Conservation (phyloP, 2,329 filamentous ascomycete species). For the Diaporthe sp. region DNA sequence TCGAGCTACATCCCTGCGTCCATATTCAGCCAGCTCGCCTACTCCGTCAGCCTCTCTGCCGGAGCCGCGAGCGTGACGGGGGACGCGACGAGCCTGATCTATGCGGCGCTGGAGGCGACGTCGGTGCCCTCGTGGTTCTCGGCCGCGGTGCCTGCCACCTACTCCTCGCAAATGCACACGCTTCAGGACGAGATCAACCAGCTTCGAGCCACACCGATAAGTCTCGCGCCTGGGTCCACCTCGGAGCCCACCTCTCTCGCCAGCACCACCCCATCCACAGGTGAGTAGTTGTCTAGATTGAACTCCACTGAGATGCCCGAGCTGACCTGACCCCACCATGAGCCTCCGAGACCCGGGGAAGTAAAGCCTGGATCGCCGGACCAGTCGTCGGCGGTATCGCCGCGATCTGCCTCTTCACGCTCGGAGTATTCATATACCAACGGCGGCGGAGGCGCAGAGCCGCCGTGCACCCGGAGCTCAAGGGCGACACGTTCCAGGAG, state of each 20-base stretch:
- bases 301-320: not conserved
- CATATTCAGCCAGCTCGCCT: not conserved
- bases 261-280: not conserved
- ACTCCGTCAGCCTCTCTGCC: not conserved
- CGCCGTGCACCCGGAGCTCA: not conserved
- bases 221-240: not conserved
- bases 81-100: slow-evolving; percentile 15
- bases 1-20: not conserved
- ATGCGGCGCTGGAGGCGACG: slow-evolving; percentile 12
- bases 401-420: not conserved
- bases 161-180: slow-evolving; percentile 10
- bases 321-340: not conserved
- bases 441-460: not conserved
- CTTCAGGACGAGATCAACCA: slow-evolving; percentile 2
- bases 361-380: slow-evolving; percentile 34
- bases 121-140: slow-evolving; percentile 25
- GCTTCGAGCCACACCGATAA: not conserved
- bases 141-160: slow-evolving; percentile 21
- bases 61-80: slow-evolving; percentile 2
- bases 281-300: not conserved
- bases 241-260: not conserved
- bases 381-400: not conserved
- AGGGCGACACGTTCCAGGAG: not conserved
- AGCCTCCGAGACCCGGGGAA: not conserved
- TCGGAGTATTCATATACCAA: not conserved